A percentile compares a stretch with the other conserved stretches of the same genome.
These are phyloP conservation scores for Ophioceras dolichostomum DNA, from an alignment of 2,329 filamentous ascomycete genomes.

Conservation along the genomic window DNA sequence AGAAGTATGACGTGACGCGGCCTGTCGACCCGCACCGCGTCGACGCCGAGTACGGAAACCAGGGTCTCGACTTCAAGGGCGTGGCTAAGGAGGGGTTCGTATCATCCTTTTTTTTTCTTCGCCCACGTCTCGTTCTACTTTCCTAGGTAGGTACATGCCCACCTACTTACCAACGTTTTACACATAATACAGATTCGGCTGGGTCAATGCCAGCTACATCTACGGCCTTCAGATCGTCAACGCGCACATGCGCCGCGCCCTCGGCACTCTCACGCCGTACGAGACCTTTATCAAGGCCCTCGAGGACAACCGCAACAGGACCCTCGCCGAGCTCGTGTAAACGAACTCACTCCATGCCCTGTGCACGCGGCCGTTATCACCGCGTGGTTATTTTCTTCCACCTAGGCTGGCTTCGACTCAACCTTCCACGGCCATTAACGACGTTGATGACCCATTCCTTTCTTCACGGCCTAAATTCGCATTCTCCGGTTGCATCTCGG, in stretches of 20 bases:
- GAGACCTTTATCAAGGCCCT: conserved; percentile 67
- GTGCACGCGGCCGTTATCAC: too few relatives aligned
- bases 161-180: conserved; percentile 12
- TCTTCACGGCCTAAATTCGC: too few relatives aligned
- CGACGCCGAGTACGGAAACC: conserved; percentile 95
- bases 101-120: background rate
- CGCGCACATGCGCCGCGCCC: conserved; percentile 76
- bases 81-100: conserved; percentile 91
- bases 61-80: conserved; percentile 89
- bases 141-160: conserved; percentile 10
- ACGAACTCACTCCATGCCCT: too few relatives aligned
- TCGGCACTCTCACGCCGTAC: conserved; percentile 80
- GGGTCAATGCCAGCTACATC: conserved; percentile 97
- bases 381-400: too few relatives aligned
- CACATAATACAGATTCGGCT: conserved; percentile 89
- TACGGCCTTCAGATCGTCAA: conserved; percentile 83
- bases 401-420: too few relatives aligned
- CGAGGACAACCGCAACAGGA: conserved; percentile 39
- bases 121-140: conserved; percentile 2
- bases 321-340: conserved; percentile 30
- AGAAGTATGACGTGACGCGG: conserved; percentile 95
- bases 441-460: too few relatives aligned
- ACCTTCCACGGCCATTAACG: too few relatives aligned
- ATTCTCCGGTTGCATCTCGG: too few relatives aligned
- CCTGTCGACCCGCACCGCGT: conserved; percentile 86